phyloP scores from a whole-genome alignment of 2,329 filamentous ascomycete genomes.

The Nemania sp. region DNA sequence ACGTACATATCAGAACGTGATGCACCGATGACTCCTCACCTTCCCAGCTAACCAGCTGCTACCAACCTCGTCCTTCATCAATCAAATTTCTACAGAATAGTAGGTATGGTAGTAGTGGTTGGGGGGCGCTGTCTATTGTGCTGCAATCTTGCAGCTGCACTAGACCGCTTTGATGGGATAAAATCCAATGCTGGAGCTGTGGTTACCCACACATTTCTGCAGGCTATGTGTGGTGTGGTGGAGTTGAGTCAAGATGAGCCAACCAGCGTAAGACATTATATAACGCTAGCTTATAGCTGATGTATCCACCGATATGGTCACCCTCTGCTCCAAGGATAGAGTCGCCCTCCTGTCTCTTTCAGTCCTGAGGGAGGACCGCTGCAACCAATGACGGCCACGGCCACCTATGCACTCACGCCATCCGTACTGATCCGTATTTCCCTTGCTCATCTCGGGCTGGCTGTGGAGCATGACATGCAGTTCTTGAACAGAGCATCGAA shows the following conservation, averaged over 20 bases:
- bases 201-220: constrained; percentile 26
- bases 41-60: constrained; percentile 24
- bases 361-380: not conserved
- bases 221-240: constrained; percentile 23
- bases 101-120: constrained; percentile 29
- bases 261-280: constrained; percentile 31
- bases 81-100: constrained; percentile 25
- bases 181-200: constrained; percentile 20
- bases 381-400: constrained; percentile 2
- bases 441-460: constrained; percentile 35
- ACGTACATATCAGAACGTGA: too few relatives aligned
- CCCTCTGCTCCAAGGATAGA: not conserved
- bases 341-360: constrained; percentile 4
- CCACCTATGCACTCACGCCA: constrained; percentile 30
- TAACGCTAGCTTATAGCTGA: constrained; percentile 30
- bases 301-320: not conserved
- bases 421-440: not conserved
- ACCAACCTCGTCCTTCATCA: constrained; percentile 20
- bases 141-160: constrained; percentile 39
- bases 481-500: constrained; percentile 30
- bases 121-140: constrained; percentile 28
- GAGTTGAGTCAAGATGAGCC: constrained; percentile 18
- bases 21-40: constrained; percentile 41
- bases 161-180: constrained; percentile 37
- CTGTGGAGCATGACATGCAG: constrained; percentile 35